Conservation (phyloP, 2,329 filamentous ascomycete genomes). For the Juglanconis sp. region DNA sequence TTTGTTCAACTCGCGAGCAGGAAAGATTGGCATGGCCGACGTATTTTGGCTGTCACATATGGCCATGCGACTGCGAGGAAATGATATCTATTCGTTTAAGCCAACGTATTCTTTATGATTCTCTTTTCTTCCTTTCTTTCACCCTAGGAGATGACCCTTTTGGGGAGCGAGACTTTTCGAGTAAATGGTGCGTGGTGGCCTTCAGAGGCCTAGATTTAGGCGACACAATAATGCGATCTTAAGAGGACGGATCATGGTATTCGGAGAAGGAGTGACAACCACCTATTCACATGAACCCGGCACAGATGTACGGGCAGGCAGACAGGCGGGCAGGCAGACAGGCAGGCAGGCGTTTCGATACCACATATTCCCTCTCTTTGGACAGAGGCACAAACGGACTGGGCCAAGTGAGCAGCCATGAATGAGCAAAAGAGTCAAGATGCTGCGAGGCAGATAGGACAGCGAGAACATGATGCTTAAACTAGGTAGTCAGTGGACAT, state of each 20-base stretch:
- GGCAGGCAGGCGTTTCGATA: conserved; percentile 4
- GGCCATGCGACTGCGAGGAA: conserved; percentile 21
- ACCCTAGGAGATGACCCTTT: background rate
- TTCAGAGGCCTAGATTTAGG: background rate
- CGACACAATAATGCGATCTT: background rate
- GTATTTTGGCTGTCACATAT: conserved; percentile 19
- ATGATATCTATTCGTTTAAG: conserved; percentile 28
- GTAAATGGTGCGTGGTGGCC: background rate
- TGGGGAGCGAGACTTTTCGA: background rate
- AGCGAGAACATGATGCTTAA: background rate
- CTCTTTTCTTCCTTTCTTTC: background rate
- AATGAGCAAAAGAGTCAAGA: background rate
- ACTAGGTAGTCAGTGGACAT: background rate
- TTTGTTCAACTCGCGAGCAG: background rate
- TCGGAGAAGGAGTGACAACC: background rate
- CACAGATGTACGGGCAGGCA: background rate
- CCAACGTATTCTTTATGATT: conserved; percentile 9
- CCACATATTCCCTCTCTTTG: background rate
- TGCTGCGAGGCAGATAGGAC: background rate
- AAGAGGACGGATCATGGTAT: background rate
- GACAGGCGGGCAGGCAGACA: background rate
- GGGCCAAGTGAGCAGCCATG: background rate
- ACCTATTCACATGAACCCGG: background rate
- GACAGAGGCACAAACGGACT: background rate
- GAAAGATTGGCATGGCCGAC: conserved; percentile 6